Base-by-base conservation (phyloP, 192 early-diverging fungal species). In the Phlyctochytrium planicorne region DNA sequence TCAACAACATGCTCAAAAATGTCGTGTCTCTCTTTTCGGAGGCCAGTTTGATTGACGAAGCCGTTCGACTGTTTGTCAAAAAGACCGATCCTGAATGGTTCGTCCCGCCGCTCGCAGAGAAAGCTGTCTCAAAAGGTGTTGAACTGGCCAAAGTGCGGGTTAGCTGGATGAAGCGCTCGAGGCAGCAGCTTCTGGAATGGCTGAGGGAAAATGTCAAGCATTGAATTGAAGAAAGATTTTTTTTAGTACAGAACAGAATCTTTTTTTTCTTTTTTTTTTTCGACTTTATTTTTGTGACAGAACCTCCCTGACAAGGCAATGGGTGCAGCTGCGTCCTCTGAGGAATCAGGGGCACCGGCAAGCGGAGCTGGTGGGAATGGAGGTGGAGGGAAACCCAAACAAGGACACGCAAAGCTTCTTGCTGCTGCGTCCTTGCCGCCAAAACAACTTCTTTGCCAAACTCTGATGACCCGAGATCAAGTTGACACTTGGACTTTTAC, bases 41-140 rank as follows among this genome's bases (percentile, higher is more conserved):
- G 32, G 17, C 50, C n/a, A 37, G 31, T 24, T 34, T 59, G 33
- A 67, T 74, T 59, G 20, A n/a, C 3, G 75, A 78, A 29, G 75
- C 75, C 0, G 67, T 74, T 37, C 62, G 56, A 4, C 34, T 77
- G 62, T 80, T 80, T 67, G 63, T 76, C 40, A 17, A 53, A 60
- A 17, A 29, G 16, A 57, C 16, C 2, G 73, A 60, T 36, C 32
- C 47, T n/a, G 53, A 73, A 14, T 72, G 36, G 30, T 56, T 34
- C 20, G 64, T 79, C 14, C 78, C 78, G 2, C 66, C 65, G 3
- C 23, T 34, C 25, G 63, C 68, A 12, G 67, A 75, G 16, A 34
- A 60, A 3, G 56, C 67, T 20, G 71, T 79, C 6, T 16, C 37
- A 37, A 78, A 78, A 69, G 78, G 75, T 25, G 24, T 79, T 34